These are phyloP conservation scores for Elsinoe australis DNA, from an alignment of 2,329 filamentous ascomycete genomes.

Conservation along the genomic window DNA sequence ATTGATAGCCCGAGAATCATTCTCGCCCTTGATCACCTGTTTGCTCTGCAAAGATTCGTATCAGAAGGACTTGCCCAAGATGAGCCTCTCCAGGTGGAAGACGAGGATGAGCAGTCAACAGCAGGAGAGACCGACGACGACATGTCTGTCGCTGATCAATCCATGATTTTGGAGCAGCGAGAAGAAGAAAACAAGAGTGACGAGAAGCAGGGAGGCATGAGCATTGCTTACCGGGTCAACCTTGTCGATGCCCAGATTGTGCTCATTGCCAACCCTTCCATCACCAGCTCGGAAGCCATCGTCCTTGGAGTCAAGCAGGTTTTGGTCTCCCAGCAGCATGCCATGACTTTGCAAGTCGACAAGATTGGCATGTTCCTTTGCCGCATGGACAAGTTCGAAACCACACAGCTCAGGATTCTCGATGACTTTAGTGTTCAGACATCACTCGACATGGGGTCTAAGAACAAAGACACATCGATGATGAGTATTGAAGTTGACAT, in stretches of 20 bases:
- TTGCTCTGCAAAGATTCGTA: constrained; percentile 79
- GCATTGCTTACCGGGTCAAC: constrained; percentile 80
- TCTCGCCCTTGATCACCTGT: constrained; percentile 90
- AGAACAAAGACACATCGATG: constrained; percentile 51
- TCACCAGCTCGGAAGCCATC: constrained; percentile 85
- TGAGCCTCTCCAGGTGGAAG: constrained; percentile 54
- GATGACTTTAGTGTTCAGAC: constrained; percentile 93
- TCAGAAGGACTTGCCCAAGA: constrained; percentile 56
- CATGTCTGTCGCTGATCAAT: constrained; percentile 27
- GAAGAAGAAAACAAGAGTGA: constrained; percentile 29
- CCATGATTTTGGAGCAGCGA: constrained; percentile 17
- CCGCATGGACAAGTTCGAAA: constrained; percentile 96
- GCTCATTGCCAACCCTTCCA: constrained; percentile 87
- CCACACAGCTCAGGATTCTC: constrained; percentile 78
- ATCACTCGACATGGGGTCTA: constrained; percentile 67
- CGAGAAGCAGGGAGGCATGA: constrained; percentile 50
- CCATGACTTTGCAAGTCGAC: constrained; percentile 84
- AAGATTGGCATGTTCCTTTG: constrained; percentile 98
- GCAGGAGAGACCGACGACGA: constrained; percentile 49
- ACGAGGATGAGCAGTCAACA: constrained; percentile 40
- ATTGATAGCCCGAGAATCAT: constrained; percentile 93
- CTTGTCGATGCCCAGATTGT: constrained; percentile 95
- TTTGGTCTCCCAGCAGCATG: constrained; percentile 85
- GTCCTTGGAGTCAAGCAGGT: constrained; percentile 92
- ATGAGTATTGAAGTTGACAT: constrained; percentile 81